Evolutionary conservation across 306 rosid genomes (phyloP).

Genomic region (Quercus suber): DNA sequence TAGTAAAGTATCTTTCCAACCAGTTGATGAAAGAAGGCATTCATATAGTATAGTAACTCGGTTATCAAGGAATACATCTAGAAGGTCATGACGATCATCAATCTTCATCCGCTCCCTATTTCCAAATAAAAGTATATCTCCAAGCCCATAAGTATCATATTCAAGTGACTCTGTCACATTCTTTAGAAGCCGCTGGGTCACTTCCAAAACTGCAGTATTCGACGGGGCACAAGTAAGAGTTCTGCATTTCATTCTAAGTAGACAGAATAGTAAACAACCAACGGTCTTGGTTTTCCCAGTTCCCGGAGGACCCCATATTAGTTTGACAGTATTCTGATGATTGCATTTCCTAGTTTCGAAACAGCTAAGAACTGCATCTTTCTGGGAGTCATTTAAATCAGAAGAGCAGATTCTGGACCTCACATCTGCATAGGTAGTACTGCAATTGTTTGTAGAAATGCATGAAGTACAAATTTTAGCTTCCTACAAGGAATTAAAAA

Average conservation of each 20-base stretch:
- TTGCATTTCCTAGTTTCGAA: conserved; percentile 24
- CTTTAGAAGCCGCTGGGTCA: conserved; percentile 28
- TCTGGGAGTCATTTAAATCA: conserved; percentile 48
- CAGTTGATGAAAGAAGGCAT: not conserved
- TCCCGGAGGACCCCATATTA: conserved; percentile 75
- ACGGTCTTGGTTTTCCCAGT: conserved; percentile 68
- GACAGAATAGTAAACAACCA: conserved; percentile 29
- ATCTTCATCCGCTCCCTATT: conserved; percentile 21
- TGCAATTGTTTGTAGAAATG: not conserved
- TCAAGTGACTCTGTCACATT: not conserved
- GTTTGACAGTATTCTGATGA: conserved; percentile 29
- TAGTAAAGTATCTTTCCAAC: conserved; percentile 13
- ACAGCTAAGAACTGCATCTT: conserved; percentile 39
- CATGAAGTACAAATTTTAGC: conserved; percentile 25
- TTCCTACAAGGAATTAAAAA: conserved; percentile 26
- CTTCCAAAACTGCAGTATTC: conserved; percentile 47
- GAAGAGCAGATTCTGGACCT: conserved; percentile 16
- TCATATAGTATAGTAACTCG: conserved; percentile 1
- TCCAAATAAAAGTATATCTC: conserved; percentile 36
- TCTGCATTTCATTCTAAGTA: conserved; percentile 33
- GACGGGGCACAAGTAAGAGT: conserved; percentile 68
- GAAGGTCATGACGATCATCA: not conserved
- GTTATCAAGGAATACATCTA: conserved; percentile 14
- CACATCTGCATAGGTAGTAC: not conserved
- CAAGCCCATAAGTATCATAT: conserved; percentile 19